phyloP scores from a whole-genome alignment of 306 rosid genomes.

The Inga leiocalycina region DNA sequence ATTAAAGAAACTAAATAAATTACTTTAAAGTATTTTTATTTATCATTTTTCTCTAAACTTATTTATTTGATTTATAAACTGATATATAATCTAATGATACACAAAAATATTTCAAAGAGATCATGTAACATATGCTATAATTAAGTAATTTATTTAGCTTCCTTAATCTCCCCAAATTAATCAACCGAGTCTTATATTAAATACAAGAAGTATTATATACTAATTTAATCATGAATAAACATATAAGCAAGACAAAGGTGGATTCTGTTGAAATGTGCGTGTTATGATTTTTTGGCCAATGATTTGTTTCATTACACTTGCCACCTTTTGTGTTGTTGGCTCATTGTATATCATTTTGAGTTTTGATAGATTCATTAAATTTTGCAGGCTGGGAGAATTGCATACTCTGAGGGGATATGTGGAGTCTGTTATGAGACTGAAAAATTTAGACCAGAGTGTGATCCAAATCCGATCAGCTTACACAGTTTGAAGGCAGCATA shows the following conservation, averaged over 20 bases:
- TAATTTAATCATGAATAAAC: neutral
- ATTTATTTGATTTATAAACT: no score
- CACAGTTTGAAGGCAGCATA: slow-evolving; percentile 52
- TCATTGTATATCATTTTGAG: neutral
- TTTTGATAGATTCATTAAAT: slow-evolving; percentile 14
- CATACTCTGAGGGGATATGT: slow-evolving; percentile 78
- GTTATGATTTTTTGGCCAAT: neutral
- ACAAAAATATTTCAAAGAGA: no score
- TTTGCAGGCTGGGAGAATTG: slow-evolving; percentile 72
- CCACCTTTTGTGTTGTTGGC: neutral
- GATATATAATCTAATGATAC: no score
- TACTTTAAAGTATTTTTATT: no score
- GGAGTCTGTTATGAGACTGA: slow-evolving; percentile 76
- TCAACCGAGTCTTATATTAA: no score
- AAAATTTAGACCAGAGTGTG: slow-evolving; percentile 52
- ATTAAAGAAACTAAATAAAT: no score
- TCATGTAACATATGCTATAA: no score
- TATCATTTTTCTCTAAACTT: no score
- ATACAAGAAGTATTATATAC: no score
- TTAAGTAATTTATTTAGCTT: no score
- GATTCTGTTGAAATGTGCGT: neutral
- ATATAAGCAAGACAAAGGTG: neutral
- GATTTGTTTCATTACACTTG: neutral
- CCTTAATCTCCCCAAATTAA: no score
- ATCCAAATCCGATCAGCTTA: slow-evolving; percentile 66